These are phyloP conservation scores for Raffaelea ambrosiae DNA, from an alignment of 2,329 filamentous ascomycete genomes.

Conservation along the genomic window DNA sequence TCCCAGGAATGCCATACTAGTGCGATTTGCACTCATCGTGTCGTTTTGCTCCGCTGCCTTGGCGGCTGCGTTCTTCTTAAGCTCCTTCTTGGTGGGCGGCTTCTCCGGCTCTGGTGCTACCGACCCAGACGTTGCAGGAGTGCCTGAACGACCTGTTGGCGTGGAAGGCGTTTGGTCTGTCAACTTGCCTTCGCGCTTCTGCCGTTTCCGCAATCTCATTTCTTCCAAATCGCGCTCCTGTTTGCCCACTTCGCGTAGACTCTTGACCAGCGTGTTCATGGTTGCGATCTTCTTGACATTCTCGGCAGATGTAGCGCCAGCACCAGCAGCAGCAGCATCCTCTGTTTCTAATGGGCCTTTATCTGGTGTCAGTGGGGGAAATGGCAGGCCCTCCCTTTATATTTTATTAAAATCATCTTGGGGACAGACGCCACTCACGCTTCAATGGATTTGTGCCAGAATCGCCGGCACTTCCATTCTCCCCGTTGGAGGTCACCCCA, in stretches of 20 bases:
- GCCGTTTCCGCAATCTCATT: slow-evolving; percentile 57
- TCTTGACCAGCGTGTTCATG: slow-evolving; percentile 36
- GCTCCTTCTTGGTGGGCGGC: slow-evolving; percentile 78
- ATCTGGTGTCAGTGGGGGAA: slow-evolving; percentile 12
- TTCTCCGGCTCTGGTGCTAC: slow-evolving; percentile 59
- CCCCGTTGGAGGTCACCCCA: slow-evolving; percentile 23
- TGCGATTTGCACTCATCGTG: slow-evolving; percentile 75
- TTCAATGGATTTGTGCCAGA: slow-evolving; percentile 49
- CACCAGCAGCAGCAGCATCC: slow-evolving; percentile 15
- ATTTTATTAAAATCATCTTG: no score
- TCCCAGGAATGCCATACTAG: slow-evolving; percentile 59
- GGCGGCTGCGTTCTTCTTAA: slow-evolving; percentile 65
- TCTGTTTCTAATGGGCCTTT: slow-evolving; percentile 34
- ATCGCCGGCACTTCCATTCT: slow-evolving; percentile 39
- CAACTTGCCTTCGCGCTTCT: slow-evolving; percentile 52
- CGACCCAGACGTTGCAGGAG: slow-evolving; percentile 52
- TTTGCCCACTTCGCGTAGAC: slow-evolving; percentile 52
- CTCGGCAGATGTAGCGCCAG: not conserved
- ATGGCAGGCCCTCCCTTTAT: not conserved
- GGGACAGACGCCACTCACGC: no score
- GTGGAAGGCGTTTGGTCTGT: slow-evolving; percentile 40
- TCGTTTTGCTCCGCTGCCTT: slow-evolving; percentile 70
- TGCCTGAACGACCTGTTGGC: slow-evolving; percentile 41
- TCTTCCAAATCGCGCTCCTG: slow-evolving; percentile 67
- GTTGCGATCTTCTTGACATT: slow-evolving; percentile 31